These are phyloP conservation scores for Groenewaldozyma tartarivorans DNA, from an alignment of 805 yeast species.

Conservation along the genomic window DNA sequence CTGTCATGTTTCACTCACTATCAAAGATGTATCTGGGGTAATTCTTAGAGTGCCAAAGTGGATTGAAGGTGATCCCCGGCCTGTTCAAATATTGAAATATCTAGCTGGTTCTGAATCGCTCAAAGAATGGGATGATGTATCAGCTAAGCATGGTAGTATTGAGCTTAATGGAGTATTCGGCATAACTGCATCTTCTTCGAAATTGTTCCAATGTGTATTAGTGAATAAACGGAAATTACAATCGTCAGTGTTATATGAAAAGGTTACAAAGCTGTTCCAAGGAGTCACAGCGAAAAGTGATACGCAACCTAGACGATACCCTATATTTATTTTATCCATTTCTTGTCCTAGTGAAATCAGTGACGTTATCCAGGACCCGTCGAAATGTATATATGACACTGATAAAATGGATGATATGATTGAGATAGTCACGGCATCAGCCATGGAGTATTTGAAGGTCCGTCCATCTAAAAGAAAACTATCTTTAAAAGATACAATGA, in stretches of 20 bases:
- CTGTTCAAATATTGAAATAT: background rate
- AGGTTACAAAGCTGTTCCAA: background rate
- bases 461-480: background rate
- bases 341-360: background rate
- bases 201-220: background rate
- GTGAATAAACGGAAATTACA: background rate
- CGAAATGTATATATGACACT: background rate
- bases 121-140: background rate
- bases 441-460: background rate
- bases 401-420: background rate
- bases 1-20: slow-evolving; percentile 3
- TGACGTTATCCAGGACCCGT: slow-evolving; percentile 2
- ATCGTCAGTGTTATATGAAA: background rate
- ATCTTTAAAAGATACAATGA: background rate
- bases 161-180: background rate
- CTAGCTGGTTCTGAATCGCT: background rate
- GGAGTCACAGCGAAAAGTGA: background rate
- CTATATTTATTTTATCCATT: background rate
- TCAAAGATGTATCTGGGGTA: background rate
- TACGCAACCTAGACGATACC: background rate
- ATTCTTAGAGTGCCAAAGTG: background rate
- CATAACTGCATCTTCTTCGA: background rate
- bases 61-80: background rate
- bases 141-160: background rate
- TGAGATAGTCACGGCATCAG: background rate